Conservation (phyloP, 805 yeast genomes). For the Starmerella ratchasimensis region DNA sequence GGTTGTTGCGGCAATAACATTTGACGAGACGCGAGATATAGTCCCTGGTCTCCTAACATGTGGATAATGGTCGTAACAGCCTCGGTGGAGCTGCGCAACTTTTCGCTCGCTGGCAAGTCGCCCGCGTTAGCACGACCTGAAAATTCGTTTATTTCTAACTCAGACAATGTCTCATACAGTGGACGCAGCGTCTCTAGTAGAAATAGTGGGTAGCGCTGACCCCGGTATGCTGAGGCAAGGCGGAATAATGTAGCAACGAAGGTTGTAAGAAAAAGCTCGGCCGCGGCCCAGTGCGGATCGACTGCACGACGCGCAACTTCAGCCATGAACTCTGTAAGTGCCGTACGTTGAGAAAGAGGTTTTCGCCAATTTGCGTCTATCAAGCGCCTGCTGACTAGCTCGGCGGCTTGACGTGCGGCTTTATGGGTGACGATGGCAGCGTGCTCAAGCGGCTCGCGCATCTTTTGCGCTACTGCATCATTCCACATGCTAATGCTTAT, state of each 20-base stretch:
- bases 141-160: too few relatives aligned
- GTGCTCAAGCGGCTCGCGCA: slow-evolving; percentile 1
- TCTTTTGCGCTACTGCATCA: slow-evolving; percentile 4
- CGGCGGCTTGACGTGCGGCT: slow-evolving; percentile 3
- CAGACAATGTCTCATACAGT: slow-evolving; percentile 1
- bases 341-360: neutral
- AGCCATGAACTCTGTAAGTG: neutral
- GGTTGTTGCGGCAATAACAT: slow-evolving; percentile 6
- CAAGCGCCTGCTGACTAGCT: slow-evolving; percentile 9
- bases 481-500: slow-evolving; percentile 4
- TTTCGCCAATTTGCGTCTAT: slow-evolving; percentile 6
- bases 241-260: slow-evolving; percentile 6
- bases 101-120: too few relatives aligned
- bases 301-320: neutral
- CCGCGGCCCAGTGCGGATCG: slow-evolving; percentile 9
- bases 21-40: slow-evolving; percentile 11
- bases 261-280: slow-evolving; percentile 11
- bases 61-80: too few relatives aligned
- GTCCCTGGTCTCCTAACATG: slow-evolving; percentile 6
- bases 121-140: too few relatives aligned
- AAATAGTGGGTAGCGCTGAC: slow-evolving; percentile 8
- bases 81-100: too few relatives aligned
- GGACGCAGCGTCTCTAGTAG: slow-evolving; percentile 4
- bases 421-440: slow-evolving; percentile 1
- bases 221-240: neutral